Conservation (phyloP, 345 rosid genomes). For the Salix purpurea region DNA sequence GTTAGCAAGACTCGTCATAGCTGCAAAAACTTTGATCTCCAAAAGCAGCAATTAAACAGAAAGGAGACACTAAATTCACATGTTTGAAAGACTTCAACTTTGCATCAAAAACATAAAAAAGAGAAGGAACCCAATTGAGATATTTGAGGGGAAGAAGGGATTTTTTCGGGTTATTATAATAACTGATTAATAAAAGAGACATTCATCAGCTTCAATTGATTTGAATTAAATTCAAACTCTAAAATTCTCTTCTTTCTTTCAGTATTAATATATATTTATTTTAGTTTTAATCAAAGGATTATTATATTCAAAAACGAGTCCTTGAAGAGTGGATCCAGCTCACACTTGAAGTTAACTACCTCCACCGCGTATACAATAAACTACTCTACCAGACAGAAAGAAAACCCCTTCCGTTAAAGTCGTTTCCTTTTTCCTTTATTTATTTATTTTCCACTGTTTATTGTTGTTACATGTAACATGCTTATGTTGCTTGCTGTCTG, state of each 20-base stretch:
- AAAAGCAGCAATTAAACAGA: constrained; percentile 4
- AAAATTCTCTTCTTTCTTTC: constrained; percentile 28
- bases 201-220: constrained; percentile 26
- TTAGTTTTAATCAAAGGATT: constrained; percentile 4
- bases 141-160: constrained; percentile 19
- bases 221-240: constrained; percentile 25
- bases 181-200: constrained; percentile 36
- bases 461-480: constrained; percentile 7
- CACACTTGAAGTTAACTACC: constrained; percentile 46
- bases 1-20: constrained; percentile 59
- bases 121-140: constrained; percentile 33
- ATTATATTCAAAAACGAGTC: constrained; percentile 40
- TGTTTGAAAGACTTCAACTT: constrained; percentile 20
- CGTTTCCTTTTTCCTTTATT: not conserved
- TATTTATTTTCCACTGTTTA: not conserved
- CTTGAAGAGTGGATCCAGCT: constrained; percentile 80
- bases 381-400: constrained; percentile 16
- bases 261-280: constrained; percentile 5
- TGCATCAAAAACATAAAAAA: constrained; percentile 24
- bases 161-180: constrained; percentile 22
- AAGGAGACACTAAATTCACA: constrained; percentile 22
- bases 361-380: constrained; percentile 31
- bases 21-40: constrained; percentile 20
- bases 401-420: constrained; percentile 4
- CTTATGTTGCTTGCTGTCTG: not conserved